Base-by-base conservation (phyloP, 2,329 filamentous ascomycete genomes). In the Colletotrichum gloeosporioides region DNA sequence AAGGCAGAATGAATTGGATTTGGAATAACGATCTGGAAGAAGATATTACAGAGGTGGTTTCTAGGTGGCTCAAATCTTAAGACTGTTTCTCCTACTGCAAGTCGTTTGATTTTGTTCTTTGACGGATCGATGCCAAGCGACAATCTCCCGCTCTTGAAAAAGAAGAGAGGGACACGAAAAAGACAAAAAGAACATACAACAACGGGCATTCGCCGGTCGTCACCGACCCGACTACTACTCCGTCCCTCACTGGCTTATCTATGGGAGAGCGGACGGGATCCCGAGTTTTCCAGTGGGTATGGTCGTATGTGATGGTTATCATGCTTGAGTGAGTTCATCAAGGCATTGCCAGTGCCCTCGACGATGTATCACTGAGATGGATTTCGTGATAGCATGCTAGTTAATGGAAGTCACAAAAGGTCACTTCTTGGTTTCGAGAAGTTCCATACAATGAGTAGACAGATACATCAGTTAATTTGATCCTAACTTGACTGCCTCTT, bases 291-390 rank as follows among this genome's bases (percentile, higher is more conserved):
- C 53, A 57, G 22, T 57, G 53, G n/a, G 25, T 57, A 27, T 57
- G 53, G 22, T 57, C 22, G 53, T 27, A 57, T 57, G 53, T 57
- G 53, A 0, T 13, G 0, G 2, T 2, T 0, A 3, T 1, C 0
- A 4, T 1, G 12, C 25, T 9, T 13, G 22, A 22, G 4, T 15
- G 15, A 57, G 8, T 1, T 2, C 2, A 57, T 57, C 22, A 27
- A 57, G 53, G 39, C 39, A 22, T 27, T 13, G 22, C 15, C 15
- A 4, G 39, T 8, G 39, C 15, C 39, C 39, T 49, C 15, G 22
- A 49, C 8, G 44, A n/a, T 9, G 55, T 4, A 12, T 59, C 8
- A 18, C 15, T 10, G 15, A 29, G 13, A 29, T 59, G 12, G 27
- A 29, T 16, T 29, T 59, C 25, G 25, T 59, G n/a, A 18, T 29